Evolutionary conservation across 2,329 filamentous ascomycete genomes (phyloP).

Genomic region (Cercospora sp.): DNA sequence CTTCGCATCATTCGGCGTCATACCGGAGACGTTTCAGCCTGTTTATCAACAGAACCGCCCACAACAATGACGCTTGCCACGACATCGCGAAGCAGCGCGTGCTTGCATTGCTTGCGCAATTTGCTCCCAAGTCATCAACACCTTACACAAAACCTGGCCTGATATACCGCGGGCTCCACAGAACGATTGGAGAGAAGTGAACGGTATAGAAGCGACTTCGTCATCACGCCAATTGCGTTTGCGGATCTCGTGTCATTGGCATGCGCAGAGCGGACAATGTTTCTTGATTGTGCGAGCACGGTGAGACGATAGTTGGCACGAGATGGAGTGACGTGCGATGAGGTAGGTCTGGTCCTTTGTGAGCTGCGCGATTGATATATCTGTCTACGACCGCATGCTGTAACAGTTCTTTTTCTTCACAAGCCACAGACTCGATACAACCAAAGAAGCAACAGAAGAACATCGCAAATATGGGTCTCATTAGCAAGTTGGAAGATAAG

Average conservation of each 20-base stretch:
- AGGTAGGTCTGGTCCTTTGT: slow-evolving; percentile 5
- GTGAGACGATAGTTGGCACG: not conserved
- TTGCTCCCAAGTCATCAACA: not conserved
- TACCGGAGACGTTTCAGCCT: not conserved
- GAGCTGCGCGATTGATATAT: slow-evolving; percentile 2
- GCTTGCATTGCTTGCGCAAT: slow-evolving; percentile 7
- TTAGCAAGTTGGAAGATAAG: slow-evolving; percentile 27
- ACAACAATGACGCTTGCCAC: slow-evolving; percentile 9
- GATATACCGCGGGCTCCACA: not conserved
- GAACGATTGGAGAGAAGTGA: not conserved
- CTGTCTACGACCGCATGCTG: not conserved
- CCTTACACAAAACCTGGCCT: not conserved
- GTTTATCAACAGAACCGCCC: slow-evolving; percentile 7
- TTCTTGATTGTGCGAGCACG: not conserved
- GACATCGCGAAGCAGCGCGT: not conserved
- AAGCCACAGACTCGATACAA: slow-evolving; percentile 5
- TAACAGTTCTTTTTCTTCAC: not conserved
- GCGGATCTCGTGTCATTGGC: not conserved
- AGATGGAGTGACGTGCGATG: slow-evolving; percentile 10
- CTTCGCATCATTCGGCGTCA: not conserved
- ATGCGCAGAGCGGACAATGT: not conserved
- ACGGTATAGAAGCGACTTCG: not conserved
- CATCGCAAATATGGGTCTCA: slow-evolving; percentile 20
- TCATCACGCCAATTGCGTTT: not conserved
- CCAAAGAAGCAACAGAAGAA: not conserved